Conservation (phyloP, 768 basidiomycete genomes). For the Rubroboletus satanas region DNA sequence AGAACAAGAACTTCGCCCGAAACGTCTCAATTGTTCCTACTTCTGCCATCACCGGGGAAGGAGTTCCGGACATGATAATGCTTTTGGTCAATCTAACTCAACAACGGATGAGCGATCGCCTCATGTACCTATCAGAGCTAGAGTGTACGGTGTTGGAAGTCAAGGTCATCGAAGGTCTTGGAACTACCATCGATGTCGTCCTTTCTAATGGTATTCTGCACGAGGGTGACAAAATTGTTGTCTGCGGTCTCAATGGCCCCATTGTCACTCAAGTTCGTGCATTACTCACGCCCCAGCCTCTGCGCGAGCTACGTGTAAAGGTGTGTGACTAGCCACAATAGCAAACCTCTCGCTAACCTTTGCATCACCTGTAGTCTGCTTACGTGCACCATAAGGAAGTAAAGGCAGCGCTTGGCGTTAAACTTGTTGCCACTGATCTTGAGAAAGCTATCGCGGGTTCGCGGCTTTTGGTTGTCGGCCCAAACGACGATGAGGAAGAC, state of each 20-base stretch:
- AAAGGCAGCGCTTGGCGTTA: slow-evolving; percentile 95
- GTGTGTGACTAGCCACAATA: slow-evolving; percentile 36
- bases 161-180: slow-evolving; percentile 96
- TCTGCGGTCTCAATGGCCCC: slow-evolving; percentile 96
- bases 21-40: slow-evolving; percentile 97
- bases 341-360: slow-evolving; percentile 1
- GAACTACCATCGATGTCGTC: slow-evolving; percentile 96
- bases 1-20: slow-evolving; percentile 91
- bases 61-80: slow-evolving; percentile 99
- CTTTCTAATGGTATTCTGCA: slow-evolving; percentile 89
- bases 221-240: slow-evolving; percentile 91
- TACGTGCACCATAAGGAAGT: slow-evolving; percentile 98
- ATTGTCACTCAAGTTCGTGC: slow-evolving; percentile 95
- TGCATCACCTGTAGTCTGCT: slow-evolving; percentile 54
- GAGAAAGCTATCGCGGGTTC: slow-evolving; percentile 99
- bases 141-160: slow-evolving; percentile 99
- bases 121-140: slow-evolving; percentile 97
- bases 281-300: slow-evolving; percentile 90
- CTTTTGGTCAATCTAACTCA: slow-evolving; percentile 95
- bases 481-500: slow-evolving; percentile 96
- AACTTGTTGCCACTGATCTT: slow-evolving; percentile 90
- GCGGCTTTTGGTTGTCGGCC: slow-evolving; percentile 84
- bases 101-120: slow-evolving; percentile 92
- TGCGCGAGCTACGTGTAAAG: slow-evolving; percentile 95
- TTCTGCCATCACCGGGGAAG: slow-evolving; percentile 97